Evolutionary conservation across 2,329 filamentous ascomycete species (phyloP), one percentile per base, ranked within the genome.

Genomic region (Calycina herbarum): DNA sequence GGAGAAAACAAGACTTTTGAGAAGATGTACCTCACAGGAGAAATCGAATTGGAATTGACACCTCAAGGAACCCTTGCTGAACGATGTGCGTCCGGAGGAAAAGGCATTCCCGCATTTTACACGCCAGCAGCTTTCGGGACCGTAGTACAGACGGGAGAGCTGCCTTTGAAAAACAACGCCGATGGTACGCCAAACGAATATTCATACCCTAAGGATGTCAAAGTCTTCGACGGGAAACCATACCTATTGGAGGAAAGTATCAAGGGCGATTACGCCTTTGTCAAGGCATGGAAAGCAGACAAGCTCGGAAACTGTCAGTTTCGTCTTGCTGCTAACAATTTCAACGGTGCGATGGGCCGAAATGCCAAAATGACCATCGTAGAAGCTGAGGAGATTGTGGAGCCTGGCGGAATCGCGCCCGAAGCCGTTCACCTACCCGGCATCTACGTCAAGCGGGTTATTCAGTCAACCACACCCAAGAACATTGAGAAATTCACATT

Each of bases 1-100:
- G 94, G 94, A 76, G 92, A 95, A 80, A 97, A 97, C 82, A 96
- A 96, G 83, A 91, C 90, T 5, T 92, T 97, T 69, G 94, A 97
- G 82, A 83, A 85, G 76, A 95, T 94, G 89, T 97, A 97, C 77
- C 82, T 97, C 62, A 91, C 86, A 1, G 94, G 94, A 65, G 84
- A 96, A 77, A 88, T 97, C 64, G 92, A 96, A 78, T 86, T 97
- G 57, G 94, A 97, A 80, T 86, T 97, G 71, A 96, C 92, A 3
- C 94, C 94, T 0, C 94, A 97, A 78, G 94, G 94, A 67, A 97
- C 94, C 8, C 83, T 97, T 57, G 94, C 93, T 24, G 94, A 97
- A 81, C 86, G 94, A 67, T 94, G 93, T 78, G 87, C 93, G 57
- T 89, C 92, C 20, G 94, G 93, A 67, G 94, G 94, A 69, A 92